Evolutionary conservation across 2,329 filamentous ascomycete genomes (phyloP), one percentile per base, ranked within the genome.

Genomic region (Trichoderma semiorbis): DNA sequence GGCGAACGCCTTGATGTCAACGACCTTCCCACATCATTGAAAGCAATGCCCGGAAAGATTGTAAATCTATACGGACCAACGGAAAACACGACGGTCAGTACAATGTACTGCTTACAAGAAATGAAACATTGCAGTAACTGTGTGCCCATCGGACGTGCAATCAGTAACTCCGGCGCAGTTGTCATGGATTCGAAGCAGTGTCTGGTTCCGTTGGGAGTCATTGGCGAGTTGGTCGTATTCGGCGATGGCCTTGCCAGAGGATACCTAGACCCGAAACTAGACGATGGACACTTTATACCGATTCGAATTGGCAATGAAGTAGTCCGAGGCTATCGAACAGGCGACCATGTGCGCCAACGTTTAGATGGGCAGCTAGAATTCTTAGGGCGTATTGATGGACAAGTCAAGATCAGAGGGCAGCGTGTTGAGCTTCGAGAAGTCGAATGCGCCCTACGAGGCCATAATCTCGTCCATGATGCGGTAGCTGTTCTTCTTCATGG

Each of bases 391-490:
- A 50, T 50, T 24, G 50, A 55, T 28, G 50, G 50, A 55, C 77
- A 79, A 28, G 70, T 79, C 65, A 80, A 80, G 69, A 74, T 81
- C 10, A 74, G 78, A 21, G 78, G 79, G 11, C 75, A 80, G 10
- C 76, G 79, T 3, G 65, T 80, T 30, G 79, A 81, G 67, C 67
- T 77, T 2, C 75, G 70, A 0, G 79, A 80, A 39, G 75, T 80
- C 16, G 3, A 78, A 80, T 21, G 18, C 72, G 75, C 66, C 47
- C 14, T n/a, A 7, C 43, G 43, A 21, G n/a, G n/a, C 43, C 43
- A 50, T 0, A 50, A 50, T 10, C n/a, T 50, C 11, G 43, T 50
- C 10, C 43, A 50, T 24, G 43, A 50, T 11, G 43, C 43, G 10
- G n/a, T 50, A 24, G 43, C 43, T 50, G 43, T 50, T 50, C 43